Evolutionary conservation across 768 basidiomycete genomes (phyloP).

Genomic region (Russula earlei): DNA sequence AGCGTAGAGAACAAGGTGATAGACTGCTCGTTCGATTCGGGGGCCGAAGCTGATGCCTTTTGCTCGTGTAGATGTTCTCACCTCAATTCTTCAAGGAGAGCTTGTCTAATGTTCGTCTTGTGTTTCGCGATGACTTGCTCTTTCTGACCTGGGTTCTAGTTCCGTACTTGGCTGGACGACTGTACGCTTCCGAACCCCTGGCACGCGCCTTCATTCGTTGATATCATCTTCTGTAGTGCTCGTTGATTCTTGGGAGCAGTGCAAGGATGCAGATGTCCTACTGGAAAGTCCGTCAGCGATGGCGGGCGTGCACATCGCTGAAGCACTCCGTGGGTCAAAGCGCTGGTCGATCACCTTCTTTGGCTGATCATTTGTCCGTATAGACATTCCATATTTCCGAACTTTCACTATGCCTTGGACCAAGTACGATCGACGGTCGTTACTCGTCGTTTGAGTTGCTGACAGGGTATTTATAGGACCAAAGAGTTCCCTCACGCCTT

Average conservation of each 20-base stretch:
- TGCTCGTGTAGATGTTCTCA: slow-evolving; percentile 48
- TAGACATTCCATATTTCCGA: slow-evolving; percentile 56
- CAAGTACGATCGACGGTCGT: slow-evolving; percentile 29
- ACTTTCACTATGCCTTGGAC: slow-evolving; percentile 58
- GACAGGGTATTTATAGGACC: slow-evolving; percentile 30
- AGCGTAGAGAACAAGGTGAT: slow-evolving; percentile 38
- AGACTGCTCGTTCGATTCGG: background rate
- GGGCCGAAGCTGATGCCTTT: slow-evolving; percentile 19
- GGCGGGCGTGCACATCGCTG: slow-evolving; percentile 66
- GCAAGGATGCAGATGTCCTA: slow-evolving; percentile 55
- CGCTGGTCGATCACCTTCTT: background rate
- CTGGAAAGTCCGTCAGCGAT: slow-evolving; percentile 61
- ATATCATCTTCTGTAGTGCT: slow-evolving; percentile 33
- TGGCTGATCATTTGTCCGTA: background rate
- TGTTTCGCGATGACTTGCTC: background rate
- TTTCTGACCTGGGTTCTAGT: slow-evolving; percentile 28
- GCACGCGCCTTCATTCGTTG: background rate
- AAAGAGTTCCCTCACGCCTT: slow-evolving; percentile 58
- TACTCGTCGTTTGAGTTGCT: background rate
- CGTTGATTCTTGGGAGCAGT: slow-evolving; percentile 50
- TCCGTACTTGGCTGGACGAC: slow-evolving; percentile 57
- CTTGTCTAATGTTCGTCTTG: slow-evolving; percentile 38
- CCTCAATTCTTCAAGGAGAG: slow-evolving; percentile 62
- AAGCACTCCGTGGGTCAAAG: slow-evolving; percentile 41
- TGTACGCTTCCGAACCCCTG: slow-evolving; percentile 29